Conservation (phyloP, 768 basidiomycete genomes). For the Trametopsis cervina region DNA sequence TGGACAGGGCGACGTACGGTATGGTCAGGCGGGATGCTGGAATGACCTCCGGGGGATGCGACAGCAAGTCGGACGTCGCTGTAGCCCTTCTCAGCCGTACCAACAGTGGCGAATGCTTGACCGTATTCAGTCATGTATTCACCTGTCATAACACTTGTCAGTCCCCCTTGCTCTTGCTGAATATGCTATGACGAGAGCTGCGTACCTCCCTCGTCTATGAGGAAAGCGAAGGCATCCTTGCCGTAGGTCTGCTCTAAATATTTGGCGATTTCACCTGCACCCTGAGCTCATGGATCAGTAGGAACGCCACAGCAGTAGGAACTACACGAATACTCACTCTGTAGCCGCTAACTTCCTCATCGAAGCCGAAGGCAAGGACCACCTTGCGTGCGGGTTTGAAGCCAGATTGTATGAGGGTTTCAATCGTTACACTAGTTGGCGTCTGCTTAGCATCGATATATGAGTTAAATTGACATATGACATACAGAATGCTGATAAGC, state of each 20-base stretch:
- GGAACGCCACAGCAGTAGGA: too few relatives aligned
- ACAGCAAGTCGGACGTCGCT: conserved; percentile 36
- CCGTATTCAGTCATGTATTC: conserved; percentile 24
- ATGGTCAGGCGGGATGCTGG: conserved; percentile 44
- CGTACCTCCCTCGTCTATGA: conserved; percentile 56
- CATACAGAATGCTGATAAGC: conserved; percentile 27
- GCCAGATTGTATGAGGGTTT: conserved; percentile 36
- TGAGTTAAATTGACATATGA: neutral
- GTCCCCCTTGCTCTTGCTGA: neutral
- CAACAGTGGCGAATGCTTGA: conserved; percentile 24
- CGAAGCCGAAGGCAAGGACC: conserved; percentile 39
- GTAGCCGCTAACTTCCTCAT: conserved; percentile 38
- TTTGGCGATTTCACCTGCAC: conserved; percentile 33
- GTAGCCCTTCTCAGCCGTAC: conserved; percentile 37
- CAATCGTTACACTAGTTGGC: conserved; percentile 31
- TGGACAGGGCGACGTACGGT: conserved; percentile 29
- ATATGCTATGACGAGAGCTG: neutral
- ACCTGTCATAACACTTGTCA: conserved; percentile 12
- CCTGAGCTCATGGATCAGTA: conserved; percentile 25
- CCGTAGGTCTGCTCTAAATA: conserved; percentile 40
- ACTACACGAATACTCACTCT: conserved; percentile 20
- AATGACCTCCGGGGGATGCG: conserved; percentile 45
- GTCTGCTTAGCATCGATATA: neutral
- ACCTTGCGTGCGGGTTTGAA: conserved; percentile 40
- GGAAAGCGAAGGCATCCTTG: conserved; percentile 40